Base-by-base conservation (phyloP, 495 filamentous ascomycete genomes). In the Platismatia glauca region DNA sequence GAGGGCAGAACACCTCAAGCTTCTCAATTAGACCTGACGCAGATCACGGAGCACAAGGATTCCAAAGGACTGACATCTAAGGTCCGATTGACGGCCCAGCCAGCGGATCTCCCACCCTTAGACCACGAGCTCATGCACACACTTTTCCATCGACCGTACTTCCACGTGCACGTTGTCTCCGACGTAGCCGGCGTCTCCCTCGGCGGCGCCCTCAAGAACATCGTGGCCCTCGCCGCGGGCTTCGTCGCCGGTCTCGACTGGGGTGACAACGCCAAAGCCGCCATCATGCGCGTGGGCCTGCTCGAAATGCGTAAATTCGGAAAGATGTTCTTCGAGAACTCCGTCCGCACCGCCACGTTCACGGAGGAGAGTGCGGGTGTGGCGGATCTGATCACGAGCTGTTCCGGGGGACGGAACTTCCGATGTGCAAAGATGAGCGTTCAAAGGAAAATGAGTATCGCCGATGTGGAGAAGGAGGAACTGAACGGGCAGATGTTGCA, bases 401-500 rank as follows among this genome's bases (percentile, higher is more conserved):
- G 92, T 76, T 86, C 84, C 63, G 88, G 90, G 44, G 95, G 95
- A 33, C 82, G 95, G 33, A 99, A 99, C 73, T 94, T 90, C 81
- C 84, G 89, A 57, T 97, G 91, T 71, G 94, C 95, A 39, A 95
- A 88, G 82, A 84, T 92, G 77, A 87, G 87, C 18, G 82, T 96
- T 35, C 82, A 94, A 81, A 82, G 86, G 67, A 86, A 86, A 43
- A 81, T 89, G 61, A 81, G 83, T 44, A 88, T 99, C 52, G 85
- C 87, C 62, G 89, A 97, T 77, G 81, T 99, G 62, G 95, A 97
- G 81, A 80, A 82, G 71, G 80, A 81, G 46, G 91, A 96, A 74
- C 79, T 99, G 64, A 99, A 99, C 72, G 95, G 95, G 38, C 95
- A 99, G 81, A 96, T 91, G 77, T 76, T 99, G 66, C 95, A 97